Conservation (phyloP, 306 rosid species). For the Dicorynia guianensis region DNA sequence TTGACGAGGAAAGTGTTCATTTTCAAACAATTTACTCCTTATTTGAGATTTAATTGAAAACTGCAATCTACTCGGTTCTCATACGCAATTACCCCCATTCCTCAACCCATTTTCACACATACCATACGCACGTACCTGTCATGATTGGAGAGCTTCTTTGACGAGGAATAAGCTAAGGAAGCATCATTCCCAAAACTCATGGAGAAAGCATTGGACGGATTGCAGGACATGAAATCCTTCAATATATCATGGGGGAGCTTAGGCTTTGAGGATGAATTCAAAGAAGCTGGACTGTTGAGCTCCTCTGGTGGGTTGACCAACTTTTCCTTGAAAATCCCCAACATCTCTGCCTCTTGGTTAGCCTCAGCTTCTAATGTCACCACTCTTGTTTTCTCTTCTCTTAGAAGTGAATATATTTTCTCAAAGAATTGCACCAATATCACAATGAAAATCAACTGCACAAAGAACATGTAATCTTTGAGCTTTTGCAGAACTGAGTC, state of each 20-base stretch:
- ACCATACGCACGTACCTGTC: constrained; percentile 52
- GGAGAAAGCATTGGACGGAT: constrained; percentile 56
- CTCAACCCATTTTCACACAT: not conserved
- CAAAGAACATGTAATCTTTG: constrained; percentile 7
- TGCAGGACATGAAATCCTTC: constrained; percentile 58
- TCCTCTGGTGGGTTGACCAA: constrained; percentile 86
- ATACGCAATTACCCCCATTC: not conserved
- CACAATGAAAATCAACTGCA: constrained; percentile 43
- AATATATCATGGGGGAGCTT: constrained; percentile 62
- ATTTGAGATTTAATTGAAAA: not conserved
- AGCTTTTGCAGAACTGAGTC: constrained; percentile 6
- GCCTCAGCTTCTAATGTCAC: constrained; percentile 28
- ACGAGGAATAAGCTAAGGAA: constrained; percentile 60
- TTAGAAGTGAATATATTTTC: constrained; percentile 36
- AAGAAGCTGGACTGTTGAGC: constrained; percentile 80
- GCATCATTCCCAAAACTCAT: constrained; percentile 68
- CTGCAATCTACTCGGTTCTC: not conserved
- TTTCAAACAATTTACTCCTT: not conserved
- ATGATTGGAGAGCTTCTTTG: constrained; percentile 36
- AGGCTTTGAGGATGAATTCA: constrained; percentile 52
- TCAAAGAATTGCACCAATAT: constrained; percentile 48
- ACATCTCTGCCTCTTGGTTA: constrained; percentile 52
- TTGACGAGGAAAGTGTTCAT: not conserved
- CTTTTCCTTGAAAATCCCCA: constrained; percentile 81
- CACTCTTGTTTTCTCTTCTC: not conserved